Percentiles rank a stretch among this genome's conserved stretches.
These are phyloP conservation scores for Buxus sempervirens DNA, from an alignment of 164 flowering plant genomes.

Conservation along the genomic window DNA sequence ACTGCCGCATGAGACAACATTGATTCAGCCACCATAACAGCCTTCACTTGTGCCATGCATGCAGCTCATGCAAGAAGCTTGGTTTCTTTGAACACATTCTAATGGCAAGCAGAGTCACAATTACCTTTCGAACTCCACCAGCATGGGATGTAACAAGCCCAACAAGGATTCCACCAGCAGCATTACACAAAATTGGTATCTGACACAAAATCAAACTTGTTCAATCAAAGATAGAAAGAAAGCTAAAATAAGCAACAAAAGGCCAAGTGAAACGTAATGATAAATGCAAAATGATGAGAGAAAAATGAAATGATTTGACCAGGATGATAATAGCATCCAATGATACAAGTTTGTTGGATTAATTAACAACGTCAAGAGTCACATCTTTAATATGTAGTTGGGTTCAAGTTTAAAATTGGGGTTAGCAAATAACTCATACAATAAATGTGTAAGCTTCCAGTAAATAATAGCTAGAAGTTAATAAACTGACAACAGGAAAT, in stretches of 20 bases:
- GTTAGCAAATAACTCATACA: no score
- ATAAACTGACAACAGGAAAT: no score
- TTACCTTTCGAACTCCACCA: conserved; percentile 94
- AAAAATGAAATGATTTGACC: background rate
- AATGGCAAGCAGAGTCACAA: conserved; percentile 9
- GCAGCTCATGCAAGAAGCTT: background rate
- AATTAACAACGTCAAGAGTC: no score
- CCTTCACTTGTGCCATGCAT: background rate
- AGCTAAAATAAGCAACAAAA: background rate
- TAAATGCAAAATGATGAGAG: background rate
- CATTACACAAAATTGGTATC: conserved; percentile 82
- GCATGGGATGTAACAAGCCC: conserved; percentile 89
- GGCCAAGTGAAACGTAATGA: background rate
- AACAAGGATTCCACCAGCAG: conserved; percentile 95
- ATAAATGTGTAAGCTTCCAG: no score
- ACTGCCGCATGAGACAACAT: background rate
- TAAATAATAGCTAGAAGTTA: no score
- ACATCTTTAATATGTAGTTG: no score
- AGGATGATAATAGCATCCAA: background rate
- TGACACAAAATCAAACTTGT: conserved; percentile 29
- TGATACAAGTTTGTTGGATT: no score
- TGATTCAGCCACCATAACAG: background rate
- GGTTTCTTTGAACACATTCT: background rate
- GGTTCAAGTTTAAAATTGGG: no score
- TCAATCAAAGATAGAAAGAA: background rate